Evolutionary conservation across 352 stramenopile genomes (phyloP).

Genomic region (Globisporangium cylindrosporum): DNA sequence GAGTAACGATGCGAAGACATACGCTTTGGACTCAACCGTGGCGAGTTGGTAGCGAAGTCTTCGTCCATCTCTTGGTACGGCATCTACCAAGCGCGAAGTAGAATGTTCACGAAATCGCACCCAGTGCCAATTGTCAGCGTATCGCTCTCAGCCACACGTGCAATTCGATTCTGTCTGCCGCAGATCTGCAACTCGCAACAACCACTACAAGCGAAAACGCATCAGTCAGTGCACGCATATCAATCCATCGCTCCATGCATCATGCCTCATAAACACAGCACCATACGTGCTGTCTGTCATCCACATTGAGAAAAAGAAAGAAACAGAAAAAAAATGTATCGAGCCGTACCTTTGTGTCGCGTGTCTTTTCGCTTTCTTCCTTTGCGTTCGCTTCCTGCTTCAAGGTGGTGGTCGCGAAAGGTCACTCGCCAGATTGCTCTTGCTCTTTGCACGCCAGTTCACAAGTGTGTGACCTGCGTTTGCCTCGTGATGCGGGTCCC

Average conservation of each 20-base stretch:
- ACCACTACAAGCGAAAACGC: not conserved
- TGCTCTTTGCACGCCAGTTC: not conserved
- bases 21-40: conserved; percentile 25
- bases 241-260: not conserved
- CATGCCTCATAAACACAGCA: not conserved
- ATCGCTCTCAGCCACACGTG: not conserved
- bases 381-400: not conserved
- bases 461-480: not conserved
- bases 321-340: not conserved
- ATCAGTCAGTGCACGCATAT: not conserved
- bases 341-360: conserved; percentile 3
- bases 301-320: not conserved
- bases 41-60: conserved; percentile 31
- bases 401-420: conserved; percentile 1
- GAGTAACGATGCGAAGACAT: conserved; percentile 18
- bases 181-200: not conserved
- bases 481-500: not conserved
- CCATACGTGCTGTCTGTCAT: not conserved
- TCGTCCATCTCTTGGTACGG: conserved; percentile 33
- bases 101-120: not conserved
- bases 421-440: not conserved
- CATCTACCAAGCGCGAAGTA: not conserved
- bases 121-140: not conserved
- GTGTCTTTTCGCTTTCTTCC: conserved; percentile 6
- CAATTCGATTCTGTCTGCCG: not conserved